Evolutionary conservation across 257 asterid genomes (phyloP).

Genomic region (Gentiana dahurica): DNA sequence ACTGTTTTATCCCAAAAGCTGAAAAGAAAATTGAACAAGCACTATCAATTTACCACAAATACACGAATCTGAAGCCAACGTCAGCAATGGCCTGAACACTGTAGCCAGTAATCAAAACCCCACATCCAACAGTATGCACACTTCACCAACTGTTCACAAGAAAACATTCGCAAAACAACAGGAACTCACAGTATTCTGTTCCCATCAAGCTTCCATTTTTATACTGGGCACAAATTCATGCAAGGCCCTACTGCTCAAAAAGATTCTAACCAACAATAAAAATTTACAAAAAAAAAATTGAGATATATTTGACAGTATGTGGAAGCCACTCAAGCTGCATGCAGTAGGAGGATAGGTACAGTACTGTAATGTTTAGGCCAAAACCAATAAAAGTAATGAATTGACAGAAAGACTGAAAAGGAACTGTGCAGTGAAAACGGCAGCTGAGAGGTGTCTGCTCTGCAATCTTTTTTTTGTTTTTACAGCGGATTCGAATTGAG

Average conservation of each 20-base stretch:
- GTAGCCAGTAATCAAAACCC: not conserved
- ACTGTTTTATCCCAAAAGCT: constrained; percentile 17
- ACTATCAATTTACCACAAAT: constrained; percentile 7
- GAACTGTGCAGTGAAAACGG: constrained; percentile 48
- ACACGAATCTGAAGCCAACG: constrained; percentile 13
- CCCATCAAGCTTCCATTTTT: constrained; percentile 3
- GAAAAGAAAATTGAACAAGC: constrained; percentile 5
- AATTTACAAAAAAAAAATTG: no score
- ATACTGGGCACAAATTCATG: not conserved
- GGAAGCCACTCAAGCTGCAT: no score
- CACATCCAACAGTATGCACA: constrained; percentile 1
- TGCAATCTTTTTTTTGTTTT: constrained; percentile 8
- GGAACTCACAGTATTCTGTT: constrained; percentile 14
- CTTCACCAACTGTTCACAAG: constrained; percentile 32
- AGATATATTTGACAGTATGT: no score
- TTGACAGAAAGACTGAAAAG: constrained; percentile 16
- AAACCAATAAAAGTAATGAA: constrained; percentile 23
- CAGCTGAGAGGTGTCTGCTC: constrained; percentile 17
- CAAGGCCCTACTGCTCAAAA: not conserved
- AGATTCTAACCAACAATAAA: no score
- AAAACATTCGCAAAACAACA: constrained; percentile 25
- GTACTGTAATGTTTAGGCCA: constrained; percentile 13
- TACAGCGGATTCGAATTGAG: constrained; percentile 16
- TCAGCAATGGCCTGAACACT: constrained; percentile 14
- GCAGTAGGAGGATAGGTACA: not conserved